These are phyloP conservation scores for Aureobasidium uvarum DNA, from an alignment of 2,329 filamentous ascomycete genomes.

Conservation along the genomic window DNA sequence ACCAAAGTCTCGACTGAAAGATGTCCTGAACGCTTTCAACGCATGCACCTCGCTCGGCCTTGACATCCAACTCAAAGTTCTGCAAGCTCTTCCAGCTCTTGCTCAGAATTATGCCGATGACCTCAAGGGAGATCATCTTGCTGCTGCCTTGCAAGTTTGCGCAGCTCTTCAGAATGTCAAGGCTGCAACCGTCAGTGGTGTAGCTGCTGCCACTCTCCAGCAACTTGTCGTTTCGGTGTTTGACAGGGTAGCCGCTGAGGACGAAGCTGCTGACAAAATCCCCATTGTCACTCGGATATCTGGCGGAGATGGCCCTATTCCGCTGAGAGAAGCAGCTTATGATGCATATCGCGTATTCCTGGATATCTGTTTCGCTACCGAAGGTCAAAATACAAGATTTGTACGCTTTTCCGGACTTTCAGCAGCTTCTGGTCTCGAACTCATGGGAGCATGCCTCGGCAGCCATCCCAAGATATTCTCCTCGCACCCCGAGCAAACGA, in stretches of 20 bases:
- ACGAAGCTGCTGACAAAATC: conserved; percentile 59
- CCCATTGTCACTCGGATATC: conserved; percentile 66
- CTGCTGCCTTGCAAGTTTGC: conserved; percentile 83
- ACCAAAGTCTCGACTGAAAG: conserved; percentile 73
- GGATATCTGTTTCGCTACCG: conserved; percentile 83
- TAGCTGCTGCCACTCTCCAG: conserved; percentile 92
- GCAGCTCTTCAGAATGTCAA: conserved; percentile 88
- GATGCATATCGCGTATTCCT: conserved; percentile 88
- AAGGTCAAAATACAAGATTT: conserved; percentile 79
- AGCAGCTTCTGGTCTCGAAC: conserved; percentile 80
- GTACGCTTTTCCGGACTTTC: conserved; percentile 75
- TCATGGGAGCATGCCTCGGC: conserved; percentile 85
- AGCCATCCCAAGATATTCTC: conserved; percentile 81
- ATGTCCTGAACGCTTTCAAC: conserved; percentile 82
- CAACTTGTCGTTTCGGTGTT: conserved; percentile 91
- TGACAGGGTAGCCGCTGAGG: conserved; percentile 82
- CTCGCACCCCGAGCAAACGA: conserved; percentile 73
- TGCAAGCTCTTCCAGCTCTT: conserved; percentile 85
- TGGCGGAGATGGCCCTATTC: conserved; percentile 61
- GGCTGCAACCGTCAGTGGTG: conserved; percentile 90
- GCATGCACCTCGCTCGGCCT: conserved; percentile 71
- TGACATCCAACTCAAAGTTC: conserved; percentile 92
- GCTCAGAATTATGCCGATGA: conserved; percentile 86
- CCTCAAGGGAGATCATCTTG: conserved; percentile 75
- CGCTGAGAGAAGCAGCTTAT: conserved; percentile 71